Percentiles rank a stretch among this genome's conserved stretches.
phyloP scores from a whole-genome alignment of 2,329 filamentous ascomycete genomes.

The Fusarium graminum region DNA sequence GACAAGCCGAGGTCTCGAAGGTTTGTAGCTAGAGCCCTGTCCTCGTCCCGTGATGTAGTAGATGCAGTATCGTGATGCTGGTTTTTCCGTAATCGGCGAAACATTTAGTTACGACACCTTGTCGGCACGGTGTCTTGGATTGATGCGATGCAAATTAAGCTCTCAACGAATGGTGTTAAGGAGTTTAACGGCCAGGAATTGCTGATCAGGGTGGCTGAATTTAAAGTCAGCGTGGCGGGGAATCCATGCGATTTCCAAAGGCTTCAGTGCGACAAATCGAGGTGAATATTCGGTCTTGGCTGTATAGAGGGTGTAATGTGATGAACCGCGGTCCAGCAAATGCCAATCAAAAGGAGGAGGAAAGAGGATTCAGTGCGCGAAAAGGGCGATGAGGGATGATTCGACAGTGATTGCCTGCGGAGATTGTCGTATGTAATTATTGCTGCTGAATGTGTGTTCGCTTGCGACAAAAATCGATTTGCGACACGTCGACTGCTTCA shows the following conservation, averaged over 20 bases:
- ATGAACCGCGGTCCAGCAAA: constrained; percentile 19
- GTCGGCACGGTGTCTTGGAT: constrained; percentile 28
- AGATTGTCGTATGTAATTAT: constrained; percentile 12
- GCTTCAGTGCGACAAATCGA: constrained; percentile 17
- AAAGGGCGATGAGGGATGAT: constrained; percentile 33
- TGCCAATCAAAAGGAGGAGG: constrained; percentile 20
- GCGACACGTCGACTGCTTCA: constrained; percentile 42
- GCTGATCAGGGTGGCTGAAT: constrained; percentile 22
- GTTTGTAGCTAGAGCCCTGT: constrained; percentile 44
- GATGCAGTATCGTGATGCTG: constrained; percentile 46
- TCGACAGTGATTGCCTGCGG: constrained; percentile 18
- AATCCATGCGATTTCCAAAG: constrained; percentile 37
- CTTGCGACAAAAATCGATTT: constrained; percentile 30
- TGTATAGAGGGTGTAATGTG: constrained; percentile 23
- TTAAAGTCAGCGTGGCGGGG: constrained; percentile 37
- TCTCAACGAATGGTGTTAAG: not conserved
- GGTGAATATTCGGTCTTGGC: constrained; percentile 20
- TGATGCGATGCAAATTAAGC: constrained; percentile 15
- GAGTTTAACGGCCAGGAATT: constrained; percentile 19
- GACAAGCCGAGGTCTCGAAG: constrained; percentile 51
- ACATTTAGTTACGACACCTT: constrained; percentile 54
- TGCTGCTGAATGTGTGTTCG: constrained; percentile 16
- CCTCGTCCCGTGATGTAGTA: constrained; percentile 39
- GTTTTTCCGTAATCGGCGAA: constrained; percentile 54
- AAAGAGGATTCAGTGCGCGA: constrained; percentile 25